These are phyloP conservation scores for Arachnomyces sp. DNA, from an alignment of 2,329 filamentous ascomycete genomes.

Conservation along the genomic window DNA sequence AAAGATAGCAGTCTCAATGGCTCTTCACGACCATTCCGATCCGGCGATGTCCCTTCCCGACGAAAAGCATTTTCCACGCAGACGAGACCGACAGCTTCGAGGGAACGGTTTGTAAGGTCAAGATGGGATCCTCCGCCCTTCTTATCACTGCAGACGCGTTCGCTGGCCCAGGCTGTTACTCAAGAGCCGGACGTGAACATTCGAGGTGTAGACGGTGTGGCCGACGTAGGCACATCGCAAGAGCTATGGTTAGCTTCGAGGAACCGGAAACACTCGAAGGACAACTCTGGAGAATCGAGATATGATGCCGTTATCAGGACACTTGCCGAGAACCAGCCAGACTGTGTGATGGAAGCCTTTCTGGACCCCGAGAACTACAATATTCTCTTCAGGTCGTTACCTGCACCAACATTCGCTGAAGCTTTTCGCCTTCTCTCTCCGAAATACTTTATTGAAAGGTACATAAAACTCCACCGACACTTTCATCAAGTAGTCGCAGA, in stretches of 20 bases:
- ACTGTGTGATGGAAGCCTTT: constrained; percentile 30
- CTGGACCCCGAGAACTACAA: constrained; percentile 8
- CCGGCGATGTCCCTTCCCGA: constrained; percentile 3
- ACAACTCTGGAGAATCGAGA: constrained; percentile 17
- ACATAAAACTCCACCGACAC: constrained; percentile 40
- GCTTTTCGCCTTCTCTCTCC: constrained; percentile 58
- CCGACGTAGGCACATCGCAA: too few relatives aligned
- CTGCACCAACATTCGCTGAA: constrained; percentile 54
- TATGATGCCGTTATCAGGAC: constrained; percentile 6
- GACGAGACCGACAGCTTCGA: too few relatives aligned
- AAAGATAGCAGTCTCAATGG: constrained; percentile 8
- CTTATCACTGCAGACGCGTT: too few relatives aligned
- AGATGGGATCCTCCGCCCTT: background rate
- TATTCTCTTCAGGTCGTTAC: constrained; percentile 31
- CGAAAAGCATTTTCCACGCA: too few relatives aligned
- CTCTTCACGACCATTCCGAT: constrained; percentile 3
- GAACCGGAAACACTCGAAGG: constrained; percentile 2
- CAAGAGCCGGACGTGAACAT: too few relatives aligned
- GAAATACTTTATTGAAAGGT: constrained; percentile 39
- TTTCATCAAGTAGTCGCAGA: constrained; percentile 44
- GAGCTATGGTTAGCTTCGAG: background rate
- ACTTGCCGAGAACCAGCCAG: constrained; percentile 31
- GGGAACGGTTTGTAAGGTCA: background rate
- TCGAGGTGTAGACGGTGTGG: too few relatives aligned
- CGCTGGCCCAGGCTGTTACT: too few relatives aligned